Evolutionary conservation across 139 green algal genomes (phyloP).

Genomic region (Ettlia oleoabundans): DNA sequence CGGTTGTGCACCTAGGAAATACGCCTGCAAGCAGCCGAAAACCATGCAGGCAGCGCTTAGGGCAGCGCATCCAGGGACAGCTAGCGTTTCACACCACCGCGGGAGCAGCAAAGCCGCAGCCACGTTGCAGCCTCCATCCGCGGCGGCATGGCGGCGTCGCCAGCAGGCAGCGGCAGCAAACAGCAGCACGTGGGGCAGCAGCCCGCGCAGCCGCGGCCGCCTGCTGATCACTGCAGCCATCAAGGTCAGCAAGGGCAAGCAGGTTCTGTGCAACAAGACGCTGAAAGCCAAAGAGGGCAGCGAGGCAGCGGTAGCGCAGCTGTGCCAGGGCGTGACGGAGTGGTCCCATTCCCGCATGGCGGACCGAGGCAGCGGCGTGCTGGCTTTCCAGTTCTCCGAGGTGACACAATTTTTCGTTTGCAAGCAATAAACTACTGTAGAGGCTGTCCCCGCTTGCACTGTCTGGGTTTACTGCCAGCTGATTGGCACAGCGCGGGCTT

Average conservation of each 20-base stretch:
- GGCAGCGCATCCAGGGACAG: not conserved
- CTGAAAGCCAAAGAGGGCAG: constrained; percentile 60
- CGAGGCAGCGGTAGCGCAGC: constrained; percentile 46
- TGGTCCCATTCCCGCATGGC: constrained; percentile 48
- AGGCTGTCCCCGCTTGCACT: not conserved
- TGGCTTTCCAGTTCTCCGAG: constrained; percentile 48
- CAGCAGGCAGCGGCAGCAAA: not conserved
- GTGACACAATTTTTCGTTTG: not conserved
- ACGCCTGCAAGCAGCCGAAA: too few species aligned
- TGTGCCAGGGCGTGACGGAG: constrained; percentile 55
- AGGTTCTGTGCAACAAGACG: constrained; percentile 68
- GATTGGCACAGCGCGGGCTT: not conserved
- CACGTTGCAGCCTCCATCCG: not conserved
- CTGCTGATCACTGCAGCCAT: constrained; percentile 25
- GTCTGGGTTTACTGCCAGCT: not conserved
- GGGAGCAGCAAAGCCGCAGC: not conserved
- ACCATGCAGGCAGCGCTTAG: not conserved
- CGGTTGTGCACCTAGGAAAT: too few species aligned
- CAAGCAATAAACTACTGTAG: not conserved
- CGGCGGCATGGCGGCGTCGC: not conserved
- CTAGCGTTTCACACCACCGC: not conserved
- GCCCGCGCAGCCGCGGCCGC: constrained; percentile 1
- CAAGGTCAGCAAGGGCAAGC: constrained; percentile 32
- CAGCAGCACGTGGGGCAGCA: not conserved
- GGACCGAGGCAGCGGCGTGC: constrained; percentile 56